Evolutionary conservation across 768 basidiomycete genomes (phyloP), one percentile per base, ranked within the genome.

Genomic region (Leccinum fibrillosum): DNA sequence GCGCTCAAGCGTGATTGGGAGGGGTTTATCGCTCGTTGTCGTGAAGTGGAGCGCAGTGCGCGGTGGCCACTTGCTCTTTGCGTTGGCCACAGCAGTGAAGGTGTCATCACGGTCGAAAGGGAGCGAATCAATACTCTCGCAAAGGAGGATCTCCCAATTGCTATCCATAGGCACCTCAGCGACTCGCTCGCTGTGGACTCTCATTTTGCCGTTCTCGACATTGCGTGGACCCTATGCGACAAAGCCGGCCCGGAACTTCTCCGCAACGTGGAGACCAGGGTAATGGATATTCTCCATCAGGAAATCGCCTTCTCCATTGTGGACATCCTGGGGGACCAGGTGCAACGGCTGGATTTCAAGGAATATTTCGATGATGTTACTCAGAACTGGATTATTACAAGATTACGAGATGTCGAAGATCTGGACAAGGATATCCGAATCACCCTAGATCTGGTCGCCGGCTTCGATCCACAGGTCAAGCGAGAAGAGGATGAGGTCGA

Each of bases 1-100:
- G 86, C 88, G 0, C 73, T 97, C 64, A 94, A 92, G 71, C 77
- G 90, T 49, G 94, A 98, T 65, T 98, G 96, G 95, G 90, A 98
- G 67, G 94, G 95, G 3, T 95, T 98, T 66, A 86, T 95, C 60
- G 89, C 94, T 8, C 82, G 92, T 56, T 94, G 92, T 67, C 84
- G 90, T 54, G 92, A 94, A 62, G 79, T 94, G n/a, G 95, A 97
- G 74, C 86, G 90, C 45, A 85, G 85, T 60, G 89, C 88, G 34
- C 82, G 90, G 47, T 88, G 89, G 84, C 92, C 92, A 2, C 80
- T 93, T 26, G 80, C 80, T 15, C 78, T 93, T 35, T 86, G 84
- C 42, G 68, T 78, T 23, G 75, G 73, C 17, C 74, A 72, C 55
- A 62, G 64, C 17, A 70, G 69, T 15, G 71, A 73, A 49, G 80